Percentiles rank a stretch among this genome's conserved stretches.
Conservation (phyloP, 73 alveolate genomes). For the Uronychia setigera region DNA sequence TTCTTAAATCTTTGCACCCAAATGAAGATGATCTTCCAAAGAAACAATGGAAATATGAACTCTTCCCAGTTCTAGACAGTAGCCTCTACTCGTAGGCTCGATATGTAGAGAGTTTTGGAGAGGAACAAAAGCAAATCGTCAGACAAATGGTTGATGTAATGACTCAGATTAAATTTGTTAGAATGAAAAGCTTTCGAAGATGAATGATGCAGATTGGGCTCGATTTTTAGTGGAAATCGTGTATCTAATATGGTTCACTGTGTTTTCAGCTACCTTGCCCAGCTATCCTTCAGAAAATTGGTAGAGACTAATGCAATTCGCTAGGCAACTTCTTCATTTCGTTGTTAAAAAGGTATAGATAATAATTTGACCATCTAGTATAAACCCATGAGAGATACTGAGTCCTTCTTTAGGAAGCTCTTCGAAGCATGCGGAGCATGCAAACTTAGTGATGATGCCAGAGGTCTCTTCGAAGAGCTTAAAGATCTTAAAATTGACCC, state of each 20-base stretch:
- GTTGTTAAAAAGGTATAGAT: slow-evolving; percentile 30
- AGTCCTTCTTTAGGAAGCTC: slow-evolving; percentile 62
- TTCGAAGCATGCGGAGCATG: slow-evolving; percentile 82
- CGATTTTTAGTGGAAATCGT: slow-evolving; percentile 48
- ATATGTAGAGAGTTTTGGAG: slow-evolving; percentile 37
- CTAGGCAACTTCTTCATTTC: slow-evolving; percentile 48
- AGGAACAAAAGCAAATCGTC: slow-evolving; percentile 14
- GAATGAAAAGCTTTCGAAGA: slow-evolving; percentile 54
- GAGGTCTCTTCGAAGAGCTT: slow-evolving; percentile 62
- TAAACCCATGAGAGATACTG: slow-evolving; percentile 60
- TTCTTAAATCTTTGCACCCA: slow-evolving; percentile 60
- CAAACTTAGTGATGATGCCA: slow-evolving; percentile 57
- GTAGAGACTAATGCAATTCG: slow-evolving; percentile 42
- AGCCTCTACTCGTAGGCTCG: slow-evolving; percentile 53
- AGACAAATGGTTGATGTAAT: slow-evolving; percentile 16
- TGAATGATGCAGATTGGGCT: slow-evolving; percentile 76
- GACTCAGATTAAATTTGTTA: background rate
- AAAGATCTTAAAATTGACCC: slow-evolving; percentile 67
- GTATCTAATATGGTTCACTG: slow-evolving; percentile 62
- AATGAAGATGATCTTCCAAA: slow-evolving; percentile 59
- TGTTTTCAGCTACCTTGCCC: slow-evolving; percentile 55
- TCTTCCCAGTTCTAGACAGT: slow-evolving; percentile 54
- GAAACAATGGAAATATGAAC: slow-evolving; percentile 29
- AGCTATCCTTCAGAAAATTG: slow-evolving; percentile 36
- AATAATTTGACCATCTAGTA: background rate